These are phyloP conservation scores for Alternaria sp. DNA, from an alignment of 2,329 filamentous ascomycete genomes.

Conservation along the genomic window DNA sequence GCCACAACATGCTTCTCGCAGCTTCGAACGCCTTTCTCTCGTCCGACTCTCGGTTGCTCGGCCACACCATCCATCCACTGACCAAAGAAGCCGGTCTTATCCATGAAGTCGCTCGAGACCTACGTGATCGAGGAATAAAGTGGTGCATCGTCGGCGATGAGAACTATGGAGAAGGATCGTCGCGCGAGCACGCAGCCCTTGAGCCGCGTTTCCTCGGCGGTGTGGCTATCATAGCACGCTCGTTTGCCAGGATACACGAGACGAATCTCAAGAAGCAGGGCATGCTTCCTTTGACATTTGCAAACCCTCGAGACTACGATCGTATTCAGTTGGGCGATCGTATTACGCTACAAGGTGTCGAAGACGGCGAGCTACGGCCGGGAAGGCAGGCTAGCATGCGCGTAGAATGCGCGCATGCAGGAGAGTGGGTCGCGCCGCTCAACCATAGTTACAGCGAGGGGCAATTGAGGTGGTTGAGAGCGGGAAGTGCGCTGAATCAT, in stretches of 20 bases:
- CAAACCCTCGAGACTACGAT: slow-evolving; percentile 26
- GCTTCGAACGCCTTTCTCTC: slow-evolving; percentile 43
- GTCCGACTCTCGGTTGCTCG: slow-evolving; percentile 30
- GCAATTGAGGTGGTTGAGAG: slow-evolving; percentile 46
- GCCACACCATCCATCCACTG: slow-evolving; percentile 17
- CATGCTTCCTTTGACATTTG: slow-evolving; percentile 39
- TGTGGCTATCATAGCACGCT: slow-evolving; percentile 33
- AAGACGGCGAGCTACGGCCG: slow-evolving; percentile 31
- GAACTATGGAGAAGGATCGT: slow-evolving; percentile 42
- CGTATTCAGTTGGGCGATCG: slow-evolving; percentile 26
- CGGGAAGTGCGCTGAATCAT: slow-evolving; percentile 50
- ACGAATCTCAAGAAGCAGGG: slow-evolving; percentile 44
- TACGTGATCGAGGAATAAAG: slow-evolving; percentile 26
- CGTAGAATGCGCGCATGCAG: slow-evolving; percentile 33
- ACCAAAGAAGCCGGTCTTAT: slow-evolving; percentile 30
- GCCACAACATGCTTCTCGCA: slow-evolving; percentile 49
- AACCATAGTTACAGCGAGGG: slow-evolving; percentile 47
- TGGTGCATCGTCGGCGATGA: slow-evolving; percentile 49
- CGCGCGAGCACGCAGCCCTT: slow-evolving; percentile 39
- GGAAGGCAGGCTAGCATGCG: slow-evolving; percentile 42
- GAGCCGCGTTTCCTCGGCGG: slow-evolving; percentile 37
- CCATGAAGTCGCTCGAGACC: slow-evolving; percentile 36
- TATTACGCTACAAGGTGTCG: slow-evolving; percentile 26
- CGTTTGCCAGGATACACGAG: slow-evolving; percentile 20
- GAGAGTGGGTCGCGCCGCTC: slow-evolving; percentile 38